phyloP scores from a whole-genome alignment of 1,284 basidiomycete species.

The Pyrrhoderma lamaoense region DNA sequence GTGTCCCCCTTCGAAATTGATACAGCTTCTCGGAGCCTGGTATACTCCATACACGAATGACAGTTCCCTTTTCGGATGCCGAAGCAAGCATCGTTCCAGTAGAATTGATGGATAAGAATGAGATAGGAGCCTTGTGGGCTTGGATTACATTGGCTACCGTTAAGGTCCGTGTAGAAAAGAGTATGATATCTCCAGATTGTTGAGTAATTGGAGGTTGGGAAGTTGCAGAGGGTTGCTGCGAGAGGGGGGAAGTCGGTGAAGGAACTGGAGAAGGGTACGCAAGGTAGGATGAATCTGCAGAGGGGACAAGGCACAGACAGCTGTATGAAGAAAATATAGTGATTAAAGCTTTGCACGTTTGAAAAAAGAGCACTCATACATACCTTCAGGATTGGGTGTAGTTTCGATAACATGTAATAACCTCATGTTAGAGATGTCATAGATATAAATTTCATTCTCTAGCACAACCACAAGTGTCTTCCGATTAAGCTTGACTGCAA shows the following conservation, averaged over 20 bases:
- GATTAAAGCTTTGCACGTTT: neutral
- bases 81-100: constrained; percentile 90
- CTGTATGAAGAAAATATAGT: constrained; percentile 35
- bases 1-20: constrained; percentile 89
- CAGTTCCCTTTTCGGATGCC: constrained; percentile 92
- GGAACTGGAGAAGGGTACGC: constrained; percentile 95
- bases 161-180: constrained; percentile 89
- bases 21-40: constrained; percentile 90
- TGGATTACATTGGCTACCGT: constrained; percentile 94
- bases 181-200: constrained; percentile 80
- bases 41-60: constrained; percentile 91
- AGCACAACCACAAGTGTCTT: constrained; percentile 94
- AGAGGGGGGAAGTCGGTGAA: constrained; percentile 59
- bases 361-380: constrained; percentile 18
- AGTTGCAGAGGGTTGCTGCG: constrained; percentile 31
- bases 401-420: constrained; percentile 97
- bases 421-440: constrained; percentile 98
- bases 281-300: constrained; percentile 92
- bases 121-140: constrained; percentile 93
- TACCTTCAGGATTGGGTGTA: constrained; percentile 89
- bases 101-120: constrained; percentile 81
- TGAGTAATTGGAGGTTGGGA: constrained; percentile 32
- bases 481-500: constrained; percentile 94
- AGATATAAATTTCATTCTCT: constrained; percentile 96
- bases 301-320: constrained; percentile 94